A percentile compares a stretch with the other conserved stretches of the same genome.
These are phyloP conservation scores for Saprolegnia diclina DNA, from an alignment of 352 stramenopile species.

Conservation along the genomic window DNA sequence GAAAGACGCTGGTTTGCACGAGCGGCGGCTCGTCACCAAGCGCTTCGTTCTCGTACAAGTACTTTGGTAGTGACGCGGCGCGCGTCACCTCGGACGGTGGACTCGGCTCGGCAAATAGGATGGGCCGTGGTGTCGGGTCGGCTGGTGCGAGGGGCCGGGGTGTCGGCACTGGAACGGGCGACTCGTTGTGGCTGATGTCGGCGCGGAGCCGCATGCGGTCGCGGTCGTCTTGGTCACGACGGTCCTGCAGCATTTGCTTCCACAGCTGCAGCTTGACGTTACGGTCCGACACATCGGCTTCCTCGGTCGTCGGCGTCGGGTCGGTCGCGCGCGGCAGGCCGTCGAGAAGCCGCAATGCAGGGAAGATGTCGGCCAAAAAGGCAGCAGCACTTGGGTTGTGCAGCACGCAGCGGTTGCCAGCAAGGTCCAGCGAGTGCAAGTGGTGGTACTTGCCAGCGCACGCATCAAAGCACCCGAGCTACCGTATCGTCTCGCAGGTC, in stretches of 20 bases:
- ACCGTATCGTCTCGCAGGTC: not conserved
- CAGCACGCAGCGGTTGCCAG: constrained; percentile 39
- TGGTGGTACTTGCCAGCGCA: constrained; percentile 37
- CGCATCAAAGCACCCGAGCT: constrained; percentile 48
- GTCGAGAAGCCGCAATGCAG: not conserved
- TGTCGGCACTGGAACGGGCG: not conserved
- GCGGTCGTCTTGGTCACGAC: constrained; percentile 33
- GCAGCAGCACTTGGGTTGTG: constrained; percentile 10
- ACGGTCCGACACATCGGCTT: constrained; percentile 8
- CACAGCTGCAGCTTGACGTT: constrained; percentile 58
- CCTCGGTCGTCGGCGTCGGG: not conserved
- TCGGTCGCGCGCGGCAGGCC: not conserved
- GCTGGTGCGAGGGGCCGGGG: too few species aligned
- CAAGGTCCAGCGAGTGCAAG: constrained; percentile 44
- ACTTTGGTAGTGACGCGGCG: not conserved
- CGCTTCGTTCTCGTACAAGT: not conserved
- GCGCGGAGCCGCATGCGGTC: constrained; percentile 28
- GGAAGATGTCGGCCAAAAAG: constrained; percentile 1
- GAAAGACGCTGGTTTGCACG: constrained; percentile 3
- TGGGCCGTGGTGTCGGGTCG: too few species aligned
- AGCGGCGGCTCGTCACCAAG: not conserved
- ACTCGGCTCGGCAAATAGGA: too few species aligned
- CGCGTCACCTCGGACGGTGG: not conserved
- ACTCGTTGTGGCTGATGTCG: not conserved
- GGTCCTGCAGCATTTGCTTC: constrained; percentile 53